These are phyloP conservation scores for Amoeboradix gromovi DNA, from an alignment of 371 early-diverging fungal species.

Conservation along the genomic window DNA sequence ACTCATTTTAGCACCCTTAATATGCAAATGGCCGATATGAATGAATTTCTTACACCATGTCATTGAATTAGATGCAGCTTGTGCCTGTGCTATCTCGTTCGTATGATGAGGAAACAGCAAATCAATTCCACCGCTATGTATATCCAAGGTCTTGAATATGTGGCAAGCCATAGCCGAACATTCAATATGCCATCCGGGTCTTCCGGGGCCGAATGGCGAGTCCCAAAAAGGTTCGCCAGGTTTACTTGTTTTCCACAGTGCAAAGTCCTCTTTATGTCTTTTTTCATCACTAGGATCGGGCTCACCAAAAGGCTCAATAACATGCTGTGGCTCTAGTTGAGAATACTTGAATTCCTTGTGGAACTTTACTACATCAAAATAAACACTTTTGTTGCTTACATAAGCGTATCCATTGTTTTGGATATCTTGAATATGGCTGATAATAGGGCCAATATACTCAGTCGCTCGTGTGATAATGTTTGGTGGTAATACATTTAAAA, in stretches of 20 bases:
- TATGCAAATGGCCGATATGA: slow-evolving; percentile 94
- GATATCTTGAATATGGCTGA: slow-evolving; percentile 61
- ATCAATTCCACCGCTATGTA: slow-evolving; percentile 97
- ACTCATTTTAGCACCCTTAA: slow-evolving; percentile 96
- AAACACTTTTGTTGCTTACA: slow-evolving; percentile 57
- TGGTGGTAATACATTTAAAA: slow-evolving; percentile 53
- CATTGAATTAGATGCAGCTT: slow-evolving; percentile 53
- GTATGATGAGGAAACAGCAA: slow-evolving; percentile 99
- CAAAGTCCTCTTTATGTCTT: slow-evolving; percentile 87
- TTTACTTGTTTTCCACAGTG: slow-evolving; percentile 91
- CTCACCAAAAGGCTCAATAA: slow-evolving; percentile 4
- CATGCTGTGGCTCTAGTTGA: slow-evolving; percentile 8
- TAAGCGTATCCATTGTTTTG: slow-evolving; percentile 73
- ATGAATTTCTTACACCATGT: slow-evolving; percentile 98
- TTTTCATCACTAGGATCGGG: slow-evolving; percentile 6
- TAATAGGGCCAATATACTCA: slow-evolving; percentile 90
- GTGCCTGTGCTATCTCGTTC: slow-evolving; percentile 84
- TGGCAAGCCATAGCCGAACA: slow-evolving; percentile 97
- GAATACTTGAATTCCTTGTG: slow-evolving; percentile 40
- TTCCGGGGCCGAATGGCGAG: slow-evolving; percentile 63
- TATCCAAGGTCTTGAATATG: slow-evolving; percentile 74
- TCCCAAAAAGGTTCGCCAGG: slow-evolving; percentile 89
- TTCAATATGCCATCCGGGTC: slow-evolving; percentile 99
- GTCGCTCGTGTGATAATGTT: slow-evolving; percentile 85
- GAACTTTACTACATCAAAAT: slow-evolving; percentile 82